These are phyloP conservation scores for Cyberlindnera sargentensis DNA, from an alignment of 805 yeast species.

Conservation along the genomic window DNA sequence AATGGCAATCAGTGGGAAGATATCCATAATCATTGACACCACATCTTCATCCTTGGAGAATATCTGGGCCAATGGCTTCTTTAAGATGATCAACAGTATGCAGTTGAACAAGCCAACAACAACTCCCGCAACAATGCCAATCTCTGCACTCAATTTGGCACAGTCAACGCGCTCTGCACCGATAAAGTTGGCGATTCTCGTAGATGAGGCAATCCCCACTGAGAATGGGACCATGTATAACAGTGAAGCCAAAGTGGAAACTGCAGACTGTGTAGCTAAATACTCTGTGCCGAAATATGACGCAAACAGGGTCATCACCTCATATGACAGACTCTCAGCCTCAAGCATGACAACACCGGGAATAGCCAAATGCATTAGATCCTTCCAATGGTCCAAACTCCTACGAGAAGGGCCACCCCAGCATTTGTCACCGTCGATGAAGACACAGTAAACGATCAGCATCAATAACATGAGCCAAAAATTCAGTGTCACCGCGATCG, in stretches of 20 bases:
- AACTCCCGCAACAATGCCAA: constrained; percentile 35
- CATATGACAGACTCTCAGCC: constrained; percentile 72
- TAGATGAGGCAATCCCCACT: constrained; percentile 60
- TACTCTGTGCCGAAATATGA: constrained; percentile 63
- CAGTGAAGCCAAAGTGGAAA: constrained; percentile 57
- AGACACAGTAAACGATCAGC: constrained; percentile 44
- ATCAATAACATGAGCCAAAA: constrained; percentile 58
- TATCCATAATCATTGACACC: constrained; percentile 37
- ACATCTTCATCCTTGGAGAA: constrained; percentile 61
- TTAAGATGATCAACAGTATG: constrained; percentile 38
- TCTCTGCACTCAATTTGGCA: constrained; percentile 40
- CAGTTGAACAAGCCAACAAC: constrained; percentile 47
- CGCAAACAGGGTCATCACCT: constrained; percentile 60
- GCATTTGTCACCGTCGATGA: constrained; percentile 32
- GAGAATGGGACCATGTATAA: constrained; percentile 74
- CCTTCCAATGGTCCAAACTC: constrained; percentile 42
- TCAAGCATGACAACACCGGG: constrained; percentile 79
- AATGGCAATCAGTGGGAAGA: constrained; percentile 56
- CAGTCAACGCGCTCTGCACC: constrained; percentile 47
- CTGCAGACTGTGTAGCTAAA: constrained; percentile 69
- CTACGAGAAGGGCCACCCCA: constrained; percentile 27
- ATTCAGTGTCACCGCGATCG: constrained; percentile 57
- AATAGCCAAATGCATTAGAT: constrained; percentile 51
- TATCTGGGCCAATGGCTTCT: constrained; percentile 42
- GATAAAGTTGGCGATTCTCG: constrained; percentile 65